Conservation (phyloP, 2,329 filamentous ascomycete genomes). For the Diaporthe sp. region DNA sequence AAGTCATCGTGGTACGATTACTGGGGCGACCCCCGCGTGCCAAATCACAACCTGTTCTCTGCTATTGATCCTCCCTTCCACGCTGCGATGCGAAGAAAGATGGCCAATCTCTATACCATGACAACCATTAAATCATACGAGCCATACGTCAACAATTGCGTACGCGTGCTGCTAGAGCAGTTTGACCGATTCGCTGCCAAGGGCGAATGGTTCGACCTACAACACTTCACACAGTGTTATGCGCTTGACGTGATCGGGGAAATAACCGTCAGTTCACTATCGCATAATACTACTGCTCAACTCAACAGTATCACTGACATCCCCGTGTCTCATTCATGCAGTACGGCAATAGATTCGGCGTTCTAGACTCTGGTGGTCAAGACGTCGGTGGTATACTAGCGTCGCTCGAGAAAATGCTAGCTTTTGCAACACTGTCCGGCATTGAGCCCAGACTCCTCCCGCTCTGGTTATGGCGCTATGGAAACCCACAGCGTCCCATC, state of each 20-base stretch:
- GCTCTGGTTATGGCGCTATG: background rate
- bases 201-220: background rate
- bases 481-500: background rate
- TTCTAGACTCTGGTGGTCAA: slow-evolving; percentile 22
- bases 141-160: slow-evolving; percentile 19
- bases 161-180: slow-evolving; percentile 1
- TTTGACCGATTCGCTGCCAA: background rate
- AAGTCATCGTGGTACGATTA: slow-evolving; percentile 13
- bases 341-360: slow-evolving; percentile 8
- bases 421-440: background rate
- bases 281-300: background rate
- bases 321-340: background rate
- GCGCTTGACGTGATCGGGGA: slow-evolving; percentile 24
- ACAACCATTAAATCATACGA: slow-evolving; percentile 25
- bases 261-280: slow-evolving; percentile 6
- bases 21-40: background rate
- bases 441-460: slow-evolving; percentile 2
- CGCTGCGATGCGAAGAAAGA: background rate
- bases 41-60: slow-evolving; percentile 16
- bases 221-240: slow-evolving; percentile 10
- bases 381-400: slow-evolving; percentile 8
- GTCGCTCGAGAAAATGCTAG: background rate
- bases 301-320: background rate
- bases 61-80: background rate
- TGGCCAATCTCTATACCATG: slow-evolving; percentile 21